Evolutionary conservation across 2,329 filamentous ascomycete genomes (phyloP), one percentile per base, ranked within the genome.

Genomic region (Cladophialophora immunda): DNA sequence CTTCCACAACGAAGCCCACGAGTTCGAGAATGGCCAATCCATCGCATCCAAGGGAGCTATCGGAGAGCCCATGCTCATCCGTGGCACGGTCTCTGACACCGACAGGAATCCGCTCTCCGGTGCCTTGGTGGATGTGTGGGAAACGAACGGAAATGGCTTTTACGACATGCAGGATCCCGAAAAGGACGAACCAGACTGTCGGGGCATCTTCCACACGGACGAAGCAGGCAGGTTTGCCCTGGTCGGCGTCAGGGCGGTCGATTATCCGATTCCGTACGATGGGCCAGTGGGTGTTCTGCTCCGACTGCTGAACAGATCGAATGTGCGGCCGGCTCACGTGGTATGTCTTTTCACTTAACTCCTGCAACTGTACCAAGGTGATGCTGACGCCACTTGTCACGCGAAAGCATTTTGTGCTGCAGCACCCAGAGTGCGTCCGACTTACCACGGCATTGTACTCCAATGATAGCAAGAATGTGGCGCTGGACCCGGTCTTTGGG

Each of bases 291-390:
- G 82, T 72, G 80, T 81, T n/a, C 79, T 88, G 22, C 81, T 88
- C 70, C 78, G 78, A 41, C 73, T 83, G 2, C 81, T 88, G 73
- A 86, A 87, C 76, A 81, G 86, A 66, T 85, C 86, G 68, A 85
- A 86, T 25, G 85, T 86, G 83, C 81, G 86, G 56, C 86, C 86
- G 22, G 86, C 86, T 6, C 86, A 88, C 75, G 87, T 88, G 63
- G 63, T 65, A 65, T 13, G 63, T 45, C 25, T 15, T 22, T n/a
- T 11, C 11, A 15, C 8, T 22, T 8, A 4, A 6, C 47, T 22
- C 22, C n/a, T 34, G n/a, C 25, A 11, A 32, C 17, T 19, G 0
- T 19, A 7, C 6, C 19, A n/a, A 45, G 3, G n/a, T n/a, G 15
- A 22, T 50, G n/a, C 57, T 59, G 41, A 59, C 6, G 25, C 13